Conservation (phyloP, 768 basidiomycete genomes). For the Calvatia gigantea region DNA sequence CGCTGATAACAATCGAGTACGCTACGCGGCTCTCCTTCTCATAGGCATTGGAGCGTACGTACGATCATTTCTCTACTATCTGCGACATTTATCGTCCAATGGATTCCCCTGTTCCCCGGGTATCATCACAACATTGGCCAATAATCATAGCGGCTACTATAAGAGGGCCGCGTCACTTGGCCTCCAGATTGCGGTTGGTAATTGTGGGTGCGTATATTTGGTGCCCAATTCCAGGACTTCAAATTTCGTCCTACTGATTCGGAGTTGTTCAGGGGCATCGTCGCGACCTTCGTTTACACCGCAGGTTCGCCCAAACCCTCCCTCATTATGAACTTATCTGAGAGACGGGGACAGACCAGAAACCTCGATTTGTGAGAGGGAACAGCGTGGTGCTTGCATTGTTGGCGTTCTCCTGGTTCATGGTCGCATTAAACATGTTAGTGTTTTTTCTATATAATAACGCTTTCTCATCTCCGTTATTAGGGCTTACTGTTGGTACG, state of each 20-base stretch:
- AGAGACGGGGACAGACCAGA: background rate
- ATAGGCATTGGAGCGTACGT: slow-evolving; percentile 1
- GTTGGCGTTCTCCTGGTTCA: slow-evolving; percentile 2
- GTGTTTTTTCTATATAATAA: background rate
- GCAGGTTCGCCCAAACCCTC: background rate
- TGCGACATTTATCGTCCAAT: background rate
- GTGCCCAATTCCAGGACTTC: background rate
- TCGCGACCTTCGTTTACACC: slow-evolving; percentile 9
- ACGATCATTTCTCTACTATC: background rate
- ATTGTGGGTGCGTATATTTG: background rate
- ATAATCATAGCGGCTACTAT: slow-evolving; percentile 10
- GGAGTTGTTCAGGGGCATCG: slow-evolving; percentile 3
- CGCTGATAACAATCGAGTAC: slow-evolving; percentile 10
- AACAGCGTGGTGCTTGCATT: slow-evolving; percentile 1
- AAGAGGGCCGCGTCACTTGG: slow-evolving; percentile 5
- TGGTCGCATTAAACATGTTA: slow-evolving; percentile 3
- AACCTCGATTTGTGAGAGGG: slow-evolving; percentile 2
- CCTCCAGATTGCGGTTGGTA: slow-evolving; percentile 2
- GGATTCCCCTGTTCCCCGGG: slow-evolving; percentile 1
- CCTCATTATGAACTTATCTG: background rate
- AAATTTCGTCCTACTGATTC: background rate
- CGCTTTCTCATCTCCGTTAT: background rate
- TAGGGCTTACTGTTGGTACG: slow-evolving; percentile 6
- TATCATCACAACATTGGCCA: slow-evolving; percentile 2
- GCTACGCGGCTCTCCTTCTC: slow-evolving; percentile 1